Evolutionary conservation across 169 alveolate species (phyloP).

Genomic region (Plasmodium cynomolgi): DNA sequence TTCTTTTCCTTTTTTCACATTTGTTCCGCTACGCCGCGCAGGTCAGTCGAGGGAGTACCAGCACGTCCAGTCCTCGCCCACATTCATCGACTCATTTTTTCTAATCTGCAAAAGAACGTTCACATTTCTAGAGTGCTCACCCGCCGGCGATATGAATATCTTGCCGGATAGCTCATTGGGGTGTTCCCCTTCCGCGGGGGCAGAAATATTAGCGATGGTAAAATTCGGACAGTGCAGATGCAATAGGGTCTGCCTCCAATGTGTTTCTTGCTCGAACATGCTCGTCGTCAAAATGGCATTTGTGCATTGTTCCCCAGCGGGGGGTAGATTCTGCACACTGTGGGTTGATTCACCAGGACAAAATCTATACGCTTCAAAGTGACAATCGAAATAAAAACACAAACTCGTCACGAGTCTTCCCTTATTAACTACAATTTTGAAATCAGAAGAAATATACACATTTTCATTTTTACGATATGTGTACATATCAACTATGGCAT

Average conservation of each 20-base stretch:
- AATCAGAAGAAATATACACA: conserved; percentile 8
- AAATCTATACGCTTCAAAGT: conserved; percentile 59
- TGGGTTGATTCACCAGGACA: conserved; percentile 49
- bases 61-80: conserved; percentile 35
- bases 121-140: conserved; percentile 42
- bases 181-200: not conserved
- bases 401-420: conserved; percentile 68
- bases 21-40: not conserved
- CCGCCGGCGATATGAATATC: conserved; percentile 28
- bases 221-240: conserved; percentile 73
- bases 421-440: conserved; percentile 53
- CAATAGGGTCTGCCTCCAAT: conserved; percentile 86
- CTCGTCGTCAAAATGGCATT: conserved; percentile 79
- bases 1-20: not conserved
- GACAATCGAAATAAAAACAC: conserved; percentile 79
- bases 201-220: conserved; percentile 19
- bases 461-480: conserved; percentile 63
- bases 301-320: not conserved
- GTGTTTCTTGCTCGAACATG: conserved; percentile 81
- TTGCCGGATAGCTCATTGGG: conserved; percentile 35
- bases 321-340: conserved; percentile 13
- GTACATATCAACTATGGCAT: conserved; percentile 71
- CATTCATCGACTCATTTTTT: conserved; percentile 55
- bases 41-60: conserved; percentile 26
- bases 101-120: conserved; percentile 43